Evolutionary conservation across 306 rosid species (phyloP), one percentile per base, ranked within the genome.

Genomic region (Abrus precatorius): DNA sequence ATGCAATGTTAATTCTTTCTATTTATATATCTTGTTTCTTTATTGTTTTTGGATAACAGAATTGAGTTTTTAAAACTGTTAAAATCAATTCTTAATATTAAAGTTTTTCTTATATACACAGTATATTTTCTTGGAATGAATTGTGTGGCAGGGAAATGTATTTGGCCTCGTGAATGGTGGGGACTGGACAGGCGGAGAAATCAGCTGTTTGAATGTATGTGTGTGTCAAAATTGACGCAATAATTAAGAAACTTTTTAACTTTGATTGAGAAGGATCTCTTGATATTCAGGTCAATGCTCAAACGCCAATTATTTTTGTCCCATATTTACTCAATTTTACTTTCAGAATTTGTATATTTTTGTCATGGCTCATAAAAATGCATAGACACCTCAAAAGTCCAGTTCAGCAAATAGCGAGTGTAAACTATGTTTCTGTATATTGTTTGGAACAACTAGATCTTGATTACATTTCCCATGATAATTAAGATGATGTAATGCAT

Each of bases 151-250:
- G 64, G 53, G 64, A 79, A 48, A 9, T 7, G 52, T 44, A 29
- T 66, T n/a, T 55, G 50, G 63, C 2, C 2, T 45, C 3, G 43
- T 48, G 83, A 63, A 59, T 40, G 63, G 77, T 70, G 78, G 83
- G 72, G 44, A 30, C 7, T 6, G 9, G n/a, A 74, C 5, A 3
- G 9, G 7, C 11, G 53, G 45, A 48, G 44, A 60, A 69, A 20
- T 59, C 7, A 6, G 27, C 48, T 54, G 83, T 47, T 14, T 75
- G 41, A 76, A 34, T 49, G 71, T 38, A 49, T 48, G 28, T 14
- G 50, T 33, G 1, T 36, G 38, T 47, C 12, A 10, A 34, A 63
- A 63, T 76, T 1, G 0, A 20, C 20, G 49, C 36, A 62, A 61
- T 10, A 47, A 48, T 33, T 61, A 14, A 1, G 6, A 79, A 69